Conservation (phyloP, 805 yeast species). For the Starmerella riodocensis region DNA sequence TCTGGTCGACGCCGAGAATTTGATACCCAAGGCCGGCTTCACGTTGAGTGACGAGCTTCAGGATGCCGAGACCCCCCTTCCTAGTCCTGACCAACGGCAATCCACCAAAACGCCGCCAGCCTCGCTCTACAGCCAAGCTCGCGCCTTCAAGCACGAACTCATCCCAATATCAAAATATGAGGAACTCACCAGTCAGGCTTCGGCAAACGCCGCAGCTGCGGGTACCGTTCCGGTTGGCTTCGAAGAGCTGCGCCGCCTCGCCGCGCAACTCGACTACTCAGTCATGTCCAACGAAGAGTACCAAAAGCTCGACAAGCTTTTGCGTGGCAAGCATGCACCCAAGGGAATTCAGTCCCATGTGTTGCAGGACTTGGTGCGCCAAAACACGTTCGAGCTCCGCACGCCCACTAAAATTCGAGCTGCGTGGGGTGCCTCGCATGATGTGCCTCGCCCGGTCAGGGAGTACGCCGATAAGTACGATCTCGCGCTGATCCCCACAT, state of each 20-base stretch:
- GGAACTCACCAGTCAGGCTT: not conserved
- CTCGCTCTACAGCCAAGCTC: slow-evolving; percentile 4
- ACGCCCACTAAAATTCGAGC: not conserved
- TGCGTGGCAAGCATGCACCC: not conserved
- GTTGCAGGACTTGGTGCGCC: slow-evolving; percentile 2
- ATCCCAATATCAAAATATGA: slow-evolving; percentile 7
- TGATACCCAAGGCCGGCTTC: not conserved
- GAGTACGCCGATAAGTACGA: not conserved
- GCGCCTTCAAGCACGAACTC: slow-evolving; percentile 4
- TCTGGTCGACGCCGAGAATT: too few species aligned
- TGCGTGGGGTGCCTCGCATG: not conserved
- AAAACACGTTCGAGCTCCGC: not conserved
- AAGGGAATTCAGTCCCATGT: slow-evolving; percentile 2
- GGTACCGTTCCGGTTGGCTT: not conserved
- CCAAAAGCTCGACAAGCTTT: slow-evolving; percentile 2
- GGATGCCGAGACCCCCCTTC: too few species aligned
- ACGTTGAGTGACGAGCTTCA: slow-evolving; percentile 8
- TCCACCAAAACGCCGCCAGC: not conserved
- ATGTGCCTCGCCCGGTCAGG: not conserved
- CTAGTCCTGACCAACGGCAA: too few species aligned
- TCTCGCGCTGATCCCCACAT: not conserved
- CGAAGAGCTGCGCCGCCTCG: slow-evolving; percentile 3
- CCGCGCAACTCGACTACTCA: not conserved
- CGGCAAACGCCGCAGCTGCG: too few species aligned
- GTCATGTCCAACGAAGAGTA: slow-evolving; percentile 6